Base-by-base conservation (phyloP, 2,329 filamentous ascomycete genomes). In the Ophiocordyceps polyrhachis-furcata region DNA sequence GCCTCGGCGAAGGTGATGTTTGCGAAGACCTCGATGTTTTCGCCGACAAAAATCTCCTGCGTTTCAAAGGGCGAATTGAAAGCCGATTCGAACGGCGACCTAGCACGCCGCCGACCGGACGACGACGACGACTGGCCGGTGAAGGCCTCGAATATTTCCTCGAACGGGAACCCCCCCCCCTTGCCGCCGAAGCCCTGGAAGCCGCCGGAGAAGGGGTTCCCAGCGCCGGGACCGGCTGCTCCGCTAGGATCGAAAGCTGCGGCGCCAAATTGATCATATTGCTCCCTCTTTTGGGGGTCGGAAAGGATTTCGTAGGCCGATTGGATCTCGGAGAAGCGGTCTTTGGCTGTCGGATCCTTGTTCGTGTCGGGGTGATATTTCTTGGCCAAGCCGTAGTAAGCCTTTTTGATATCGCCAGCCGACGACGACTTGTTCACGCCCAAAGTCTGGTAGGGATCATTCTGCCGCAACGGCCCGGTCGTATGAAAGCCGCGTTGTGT, bases 281-380 rank as follows among this genome's bases (percentile, higher is more conserved):
- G 83, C 58, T 93, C 81, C 59, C 81, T 84, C 73, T 96, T 98
- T 63, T 93, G 81, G 4, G 88, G 73, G 58, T 98, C 91, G 42
- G 86, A 93, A 8, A 98, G 70, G 40, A 95, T 71, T 62, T 98
- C 91, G 64, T 98, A 98, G 21, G 91, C 86, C 29, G 83, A 76
- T 62, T 98, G 91, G 45, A 93, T 85, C 53, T 95, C 89, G 50
- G 81, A 75, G 56, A 98, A 98, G 56, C 83, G 89, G 55, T 96
- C 91, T 61, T 96, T 96, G 32, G 91, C 88, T n/a, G 69, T 73
- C 3, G 84, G 62, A 53, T 96, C 91, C 62, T 96, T 96, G 70
- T 96, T 98, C 32, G 91, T 96, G 60, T 98, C 91, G 9, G 91
- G 91, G 56, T 98, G 91, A 60, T 78, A 98, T 58, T 96, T 98